These are phyloP conservation scores for Cytospora schulzeri DNA, from an alignment of 2,329 filamentous ascomycete genomes.

Conservation along the genomic window DNA sequence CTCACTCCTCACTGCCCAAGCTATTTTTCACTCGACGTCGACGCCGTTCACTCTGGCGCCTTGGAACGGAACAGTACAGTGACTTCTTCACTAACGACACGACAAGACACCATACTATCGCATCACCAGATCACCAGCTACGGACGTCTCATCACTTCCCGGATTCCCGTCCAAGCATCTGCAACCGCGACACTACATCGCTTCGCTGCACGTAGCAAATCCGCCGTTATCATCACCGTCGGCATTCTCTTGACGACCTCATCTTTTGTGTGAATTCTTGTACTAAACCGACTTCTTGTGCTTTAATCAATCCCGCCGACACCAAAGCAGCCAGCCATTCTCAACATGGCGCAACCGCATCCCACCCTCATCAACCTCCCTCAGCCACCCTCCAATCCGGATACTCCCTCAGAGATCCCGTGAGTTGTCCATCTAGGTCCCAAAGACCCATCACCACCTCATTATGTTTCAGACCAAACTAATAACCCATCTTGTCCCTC, in stretches of 20 bases:
- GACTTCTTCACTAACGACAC: background rate
- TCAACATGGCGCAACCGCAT: conserved; percentile 39
- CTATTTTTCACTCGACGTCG: no score
- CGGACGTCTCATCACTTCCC: background rate
- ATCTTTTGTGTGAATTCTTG: background rate
- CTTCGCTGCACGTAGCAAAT: background rate
- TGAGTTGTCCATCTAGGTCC: conserved; percentile 50
- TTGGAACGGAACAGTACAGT: background rate
- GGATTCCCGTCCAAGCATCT: background rate
- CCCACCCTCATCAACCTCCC: conserved; percentile 83
- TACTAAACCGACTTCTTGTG: background rate
- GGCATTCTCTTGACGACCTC: background rate
- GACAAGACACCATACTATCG: background rate
- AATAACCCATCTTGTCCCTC: conserved; percentile 7
- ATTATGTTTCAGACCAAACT: background rate
- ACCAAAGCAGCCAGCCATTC: background rate
- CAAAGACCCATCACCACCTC: background rate
- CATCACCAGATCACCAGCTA: background rate
- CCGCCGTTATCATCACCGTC: background rate
- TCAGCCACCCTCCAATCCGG: conserved; percentile 77
- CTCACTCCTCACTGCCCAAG: no score
- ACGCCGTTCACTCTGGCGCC: background rate
- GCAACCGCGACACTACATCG: background rate
- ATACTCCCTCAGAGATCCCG: conserved; percentile 89
- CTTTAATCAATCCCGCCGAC: background rate